phyloP scores from a whole-genome alignment of 176 grass and related monocot genomes.

The Eleusine coracana region DNA sequence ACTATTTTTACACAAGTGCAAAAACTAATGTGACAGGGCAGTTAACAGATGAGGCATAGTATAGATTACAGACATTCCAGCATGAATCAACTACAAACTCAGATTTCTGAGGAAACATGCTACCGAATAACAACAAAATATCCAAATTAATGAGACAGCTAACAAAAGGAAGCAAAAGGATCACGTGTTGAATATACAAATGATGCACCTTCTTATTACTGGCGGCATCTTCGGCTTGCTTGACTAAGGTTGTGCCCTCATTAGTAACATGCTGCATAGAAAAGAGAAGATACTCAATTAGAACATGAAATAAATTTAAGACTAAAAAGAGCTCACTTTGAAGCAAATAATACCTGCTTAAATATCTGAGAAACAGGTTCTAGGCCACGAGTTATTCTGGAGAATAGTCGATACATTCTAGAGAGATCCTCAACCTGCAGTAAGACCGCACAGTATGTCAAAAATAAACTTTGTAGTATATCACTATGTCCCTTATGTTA shows the following conservation, averaged over 20 bases:
- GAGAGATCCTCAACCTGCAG: constrained; percentile 84
- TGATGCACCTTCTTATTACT: constrained; percentile 72
- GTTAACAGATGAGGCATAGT: not conserved
- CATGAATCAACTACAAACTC: not conserved
- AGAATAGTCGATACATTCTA: constrained; percentile 93
- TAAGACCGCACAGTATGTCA: constrained; percentile 33
- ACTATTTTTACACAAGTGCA: not conserved
- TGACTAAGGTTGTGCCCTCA: constrained; percentile 81
- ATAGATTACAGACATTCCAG: constrained; percentile 12
- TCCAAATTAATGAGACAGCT: not conserved
- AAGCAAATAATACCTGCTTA: constrained; percentile 67
- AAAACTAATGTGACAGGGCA: not conserved
- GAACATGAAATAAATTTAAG: constrained; percentile 21
- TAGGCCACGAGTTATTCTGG: constrained; percentile 75
- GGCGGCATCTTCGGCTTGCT: constrained; percentile 95
- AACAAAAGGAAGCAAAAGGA: not conserved
- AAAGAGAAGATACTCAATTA: constrained; percentile 22
- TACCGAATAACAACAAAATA: not conserved
- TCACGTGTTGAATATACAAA: constrained; percentile 13
- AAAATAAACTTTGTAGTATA: not conserved
- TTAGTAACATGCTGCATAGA: constrained; percentile 83
- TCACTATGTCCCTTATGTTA: not conserved
- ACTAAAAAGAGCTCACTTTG: constrained; percentile 12
- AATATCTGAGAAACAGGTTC: constrained; percentile 91
- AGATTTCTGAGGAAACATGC: not conserved